Percentiles rank a stretch among this genome's conserved stretches.
These are phyloP conservation scores for Pleurotus djamor DNA, from an alignment of 768 basidiomycete species.

Conservation along the genomic window DNA sequence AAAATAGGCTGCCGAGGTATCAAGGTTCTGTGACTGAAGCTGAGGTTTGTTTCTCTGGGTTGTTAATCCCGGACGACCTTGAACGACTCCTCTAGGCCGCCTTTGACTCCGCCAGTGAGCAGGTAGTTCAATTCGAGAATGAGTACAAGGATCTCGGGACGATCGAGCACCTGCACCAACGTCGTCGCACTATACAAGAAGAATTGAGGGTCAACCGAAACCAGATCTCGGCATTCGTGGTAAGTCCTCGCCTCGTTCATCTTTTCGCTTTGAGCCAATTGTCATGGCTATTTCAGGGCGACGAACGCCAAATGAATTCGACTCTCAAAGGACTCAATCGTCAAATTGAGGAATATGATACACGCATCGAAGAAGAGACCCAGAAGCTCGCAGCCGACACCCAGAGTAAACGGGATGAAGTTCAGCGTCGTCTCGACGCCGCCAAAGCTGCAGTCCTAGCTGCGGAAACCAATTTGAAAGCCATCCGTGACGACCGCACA, in stretches of 20 bases:
- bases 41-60: slow-evolving; percentile 23
- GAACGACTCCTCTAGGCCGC: background rate
- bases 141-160: slow-evolving; percentile 26
- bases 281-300: slow-evolving; percentile 29
- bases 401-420: slow-evolving; percentile 61
- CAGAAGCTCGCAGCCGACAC: slow-evolving; percentile 52
- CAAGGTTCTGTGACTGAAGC: slow-evolving; percentile 28
- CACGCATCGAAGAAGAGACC: slow-evolving; percentile 52
- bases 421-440: slow-evolving; percentile 45
- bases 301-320: slow-evolving; percentile 47
- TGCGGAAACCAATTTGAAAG: slow-evolving; percentile 30
- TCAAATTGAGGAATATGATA: slow-evolving; percentile 35
- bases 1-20: slow-evolving; percentile 34
- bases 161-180: slow-evolving; percentile 25
- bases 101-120: slow-evolving; percentile 5
- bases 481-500: slow-evolving; percentile 4
- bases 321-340: slow-evolving; percentile 28
- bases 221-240: slow-evolving; percentile 41
- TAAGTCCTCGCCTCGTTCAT: slow-evolving; percentile 19
- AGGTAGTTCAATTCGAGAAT: slow-evolving; percentile 27
- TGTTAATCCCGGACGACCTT: background rate
- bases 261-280: background rate
- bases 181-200: slow-evolving; percentile 43
- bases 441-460: slow-evolving; percentile 36
- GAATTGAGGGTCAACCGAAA: slow-evolving; percentile 46